These are phyloP conservation scores for Margaritispora aquatica DNA, from an alignment of 495 filamentous ascomycete species.

Conservation along the genomic window DNA sequence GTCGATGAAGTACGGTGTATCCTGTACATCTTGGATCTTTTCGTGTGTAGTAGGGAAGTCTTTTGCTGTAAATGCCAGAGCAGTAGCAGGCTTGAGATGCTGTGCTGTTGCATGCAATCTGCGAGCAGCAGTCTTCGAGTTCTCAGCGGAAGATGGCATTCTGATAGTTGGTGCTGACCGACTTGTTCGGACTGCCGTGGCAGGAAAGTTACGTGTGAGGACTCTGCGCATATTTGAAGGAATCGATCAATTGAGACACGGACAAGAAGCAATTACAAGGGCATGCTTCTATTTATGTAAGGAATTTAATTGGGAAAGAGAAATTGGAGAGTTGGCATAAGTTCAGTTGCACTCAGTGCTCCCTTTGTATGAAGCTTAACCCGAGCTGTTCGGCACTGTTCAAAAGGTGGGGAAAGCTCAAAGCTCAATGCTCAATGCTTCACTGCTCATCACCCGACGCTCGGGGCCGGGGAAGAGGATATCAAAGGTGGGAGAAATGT, in stretches of 20 bases:
- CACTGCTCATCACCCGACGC: not conserved
- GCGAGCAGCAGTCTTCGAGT: conserved; percentile 22
- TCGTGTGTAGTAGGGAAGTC: conserved; percentile 80
- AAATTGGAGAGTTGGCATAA: too few relatives aligned
- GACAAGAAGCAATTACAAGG: conserved; percentile 5
- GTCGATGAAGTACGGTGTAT: conserved; percentile 89
- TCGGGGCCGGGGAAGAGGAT: not conserved
- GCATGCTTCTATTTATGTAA: not conserved
- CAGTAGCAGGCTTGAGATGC: conserved; percentile 44
- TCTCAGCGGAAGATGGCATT: conserved; percentile 20
- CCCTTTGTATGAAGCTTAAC: not conserved
- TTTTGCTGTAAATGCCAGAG: conserved; percentile 51
- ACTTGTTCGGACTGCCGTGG: conserved; percentile 14
- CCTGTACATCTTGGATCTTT: conserved; percentile 61
- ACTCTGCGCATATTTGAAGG: conserved; percentile 20
- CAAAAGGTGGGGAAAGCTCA: not conserved
- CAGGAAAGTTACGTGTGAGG: conserved; percentile 14
- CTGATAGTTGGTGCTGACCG: conserved; percentile 16
- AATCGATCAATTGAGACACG: not conserved
- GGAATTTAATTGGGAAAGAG: too few relatives aligned
- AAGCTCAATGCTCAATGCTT: too few relatives aligned
- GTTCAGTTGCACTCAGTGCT: too few relatives aligned
- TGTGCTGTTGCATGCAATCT: conserved; percentile 57
- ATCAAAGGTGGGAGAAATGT: not conserved
- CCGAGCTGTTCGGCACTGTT: not conserved